These are phyloP conservation scores for Paralagenidium karlingii DNA, from an alignment of 352 stramenopile species.

Conservation along the genomic window DNA sequence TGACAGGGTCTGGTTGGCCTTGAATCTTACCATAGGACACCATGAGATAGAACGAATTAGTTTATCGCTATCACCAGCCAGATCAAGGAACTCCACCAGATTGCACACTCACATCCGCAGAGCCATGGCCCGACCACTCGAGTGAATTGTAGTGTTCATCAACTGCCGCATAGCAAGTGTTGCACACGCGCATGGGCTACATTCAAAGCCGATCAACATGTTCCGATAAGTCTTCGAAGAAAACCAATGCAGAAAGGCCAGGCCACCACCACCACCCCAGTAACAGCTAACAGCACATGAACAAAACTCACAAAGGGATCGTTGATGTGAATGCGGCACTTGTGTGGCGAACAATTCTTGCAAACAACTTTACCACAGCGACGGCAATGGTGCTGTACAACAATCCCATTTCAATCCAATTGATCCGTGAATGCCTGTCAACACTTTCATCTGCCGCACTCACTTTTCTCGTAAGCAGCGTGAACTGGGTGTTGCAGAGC, in stretches of 20 bases:
- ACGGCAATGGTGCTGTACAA: slow-evolving; percentile 58
- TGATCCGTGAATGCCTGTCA: not conserved
- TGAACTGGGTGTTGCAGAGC: slow-evolving; percentile 80
- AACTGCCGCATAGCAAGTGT: slow-evolving; percentile 71
- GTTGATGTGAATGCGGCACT: slow-evolving; percentile 63
- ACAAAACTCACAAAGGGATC: slow-evolving; percentile 69
- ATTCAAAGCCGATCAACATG: too few species aligned
- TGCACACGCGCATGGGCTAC: slow-evolving; percentile 79
- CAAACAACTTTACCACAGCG: slow-evolving; percentile 77
- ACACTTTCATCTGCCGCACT: not conserved
- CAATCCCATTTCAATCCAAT: slow-evolving; percentile 2
- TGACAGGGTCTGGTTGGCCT: slow-evolving; percentile 60
- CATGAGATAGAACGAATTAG: not conserved
- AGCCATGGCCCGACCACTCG: slow-evolving; percentile 71
- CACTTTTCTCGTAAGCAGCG: slow-evolving; percentile 73
- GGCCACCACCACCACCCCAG: not conserved
- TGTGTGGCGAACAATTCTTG: slow-evolving; percentile 78
- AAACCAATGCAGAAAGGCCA: not conserved
- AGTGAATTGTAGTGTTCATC: slow-evolving; percentile 76
- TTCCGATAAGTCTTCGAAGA: too few species aligned
- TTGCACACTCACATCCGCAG: slow-evolving; percentile 26
- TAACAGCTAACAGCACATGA: too few species aligned
- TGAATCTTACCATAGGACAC: slow-evolving; percentile 18
- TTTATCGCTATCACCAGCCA: too few species aligned
- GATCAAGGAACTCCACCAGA: not conserved